These are phyloP conservation scores for Oenanthe javanica DNA, from an alignment of 140 eudicot species.

Conservation along the genomic window DNA sequence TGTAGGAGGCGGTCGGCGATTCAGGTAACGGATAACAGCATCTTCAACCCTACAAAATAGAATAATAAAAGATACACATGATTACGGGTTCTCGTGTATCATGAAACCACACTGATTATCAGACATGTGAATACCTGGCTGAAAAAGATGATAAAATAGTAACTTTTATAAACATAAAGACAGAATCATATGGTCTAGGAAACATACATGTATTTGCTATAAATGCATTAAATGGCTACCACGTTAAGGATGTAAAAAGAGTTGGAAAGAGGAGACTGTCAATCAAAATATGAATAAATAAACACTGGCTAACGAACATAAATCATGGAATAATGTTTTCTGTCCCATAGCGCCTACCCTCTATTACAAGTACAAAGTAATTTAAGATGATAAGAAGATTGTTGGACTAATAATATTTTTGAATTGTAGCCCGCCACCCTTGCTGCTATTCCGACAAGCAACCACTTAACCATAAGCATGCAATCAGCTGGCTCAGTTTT, in stretches of 20 bases:
- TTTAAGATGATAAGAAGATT: neutral
- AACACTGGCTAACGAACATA: neutral
- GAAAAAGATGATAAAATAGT: no score
- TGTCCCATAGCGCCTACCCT: no score
- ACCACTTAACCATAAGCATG: neutral
- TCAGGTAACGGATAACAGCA: slow-evolving; percentile 80
- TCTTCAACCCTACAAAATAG: slow-evolving; percentile 71
- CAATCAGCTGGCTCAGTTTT: no score
- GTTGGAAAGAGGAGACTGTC: neutral
- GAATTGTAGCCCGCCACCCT: neutral
- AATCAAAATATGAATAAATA: neutral
- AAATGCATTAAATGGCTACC: neutral
- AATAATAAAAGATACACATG: slow-evolving; percentile 6
- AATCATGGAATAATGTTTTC: neutral
- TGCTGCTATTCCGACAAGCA: neutral
- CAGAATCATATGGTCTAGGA: neutral
- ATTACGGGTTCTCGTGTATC: neutral
- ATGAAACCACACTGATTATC: neutral
- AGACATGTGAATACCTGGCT: neutral
- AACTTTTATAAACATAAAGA: neutral
- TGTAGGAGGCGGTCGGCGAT: slow-evolving; percentile 42
- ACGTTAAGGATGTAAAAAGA: neutral
- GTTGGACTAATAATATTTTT: neutral
- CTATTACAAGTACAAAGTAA: neutral
- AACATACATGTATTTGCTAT: neutral